Percentiles rank a stretch among this genome's conserved stretches.
These are phyloP conservation scores for Suillus brevipes DNA, from an alignment of 768 basidiomycete genomes.

Conservation along the genomic window DNA sequence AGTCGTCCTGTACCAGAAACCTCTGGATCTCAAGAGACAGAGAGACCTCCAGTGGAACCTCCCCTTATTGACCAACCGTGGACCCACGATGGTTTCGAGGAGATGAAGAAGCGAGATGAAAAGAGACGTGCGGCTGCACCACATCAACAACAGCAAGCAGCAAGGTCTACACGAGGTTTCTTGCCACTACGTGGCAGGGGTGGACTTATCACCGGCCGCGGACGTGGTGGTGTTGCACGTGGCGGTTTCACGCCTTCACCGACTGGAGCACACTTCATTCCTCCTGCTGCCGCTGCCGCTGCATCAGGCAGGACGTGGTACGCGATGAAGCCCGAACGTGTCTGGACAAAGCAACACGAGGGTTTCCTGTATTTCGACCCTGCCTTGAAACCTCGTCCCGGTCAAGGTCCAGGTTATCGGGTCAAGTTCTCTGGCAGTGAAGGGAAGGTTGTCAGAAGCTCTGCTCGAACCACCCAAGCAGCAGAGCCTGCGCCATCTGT, in stretches of 20 bases:
- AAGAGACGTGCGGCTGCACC: constrained; percentile 37
- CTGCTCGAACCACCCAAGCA: constrained; percentile 14
- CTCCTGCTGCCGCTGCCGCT: constrained; percentile 27
- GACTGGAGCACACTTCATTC: constrained; percentile 29
- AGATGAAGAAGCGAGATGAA: constrained; percentile 78
- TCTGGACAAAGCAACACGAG: constrained; percentile 85
- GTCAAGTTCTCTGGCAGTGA: constrained; percentile 61
- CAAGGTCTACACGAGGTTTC: constrained; percentile 34
- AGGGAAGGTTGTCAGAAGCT: constrained; percentile 44
- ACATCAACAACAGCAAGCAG: constrained; percentile 37
- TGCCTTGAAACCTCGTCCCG: constrained; percentile 56
- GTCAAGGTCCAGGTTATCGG: constrained; percentile 54
- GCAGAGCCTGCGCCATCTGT: constrained; percentile 19
- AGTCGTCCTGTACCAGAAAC: constrained; percentile 8
- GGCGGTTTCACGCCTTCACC: constrained; percentile 39
- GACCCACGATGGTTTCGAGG: constrained; percentile 88
- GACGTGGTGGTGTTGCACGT: constrained; percentile 48
- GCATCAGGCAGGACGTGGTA: constrained; percentile 59
- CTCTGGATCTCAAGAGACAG: constrained; percentile 19
- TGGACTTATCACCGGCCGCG: constrained; percentile 41
- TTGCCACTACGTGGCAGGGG: constrained; percentile 47
- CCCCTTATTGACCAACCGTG: constrained; percentile 71
- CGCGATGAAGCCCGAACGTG: constrained; percentile 72
- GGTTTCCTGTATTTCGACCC: constrained; percentile 68
- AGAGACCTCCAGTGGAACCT: constrained; percentile 30